Evolutionary conservation across 148 eudicot genomes (phyloP).

Genomic region (Silene latifolia): DNA sequence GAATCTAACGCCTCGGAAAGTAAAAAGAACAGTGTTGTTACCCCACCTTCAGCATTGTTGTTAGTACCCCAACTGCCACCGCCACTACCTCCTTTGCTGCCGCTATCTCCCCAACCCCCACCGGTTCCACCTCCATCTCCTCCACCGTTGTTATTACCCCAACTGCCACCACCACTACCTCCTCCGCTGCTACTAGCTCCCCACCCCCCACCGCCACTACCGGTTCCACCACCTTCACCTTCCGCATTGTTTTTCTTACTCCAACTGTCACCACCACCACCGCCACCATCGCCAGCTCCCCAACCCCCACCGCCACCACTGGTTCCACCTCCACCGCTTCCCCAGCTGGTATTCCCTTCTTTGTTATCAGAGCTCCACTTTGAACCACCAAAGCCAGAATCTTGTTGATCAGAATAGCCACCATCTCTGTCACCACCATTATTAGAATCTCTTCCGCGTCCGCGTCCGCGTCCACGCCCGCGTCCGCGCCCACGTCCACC

Average conservation of each 20-base stretch:
- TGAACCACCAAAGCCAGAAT: constrained; percentile 40
- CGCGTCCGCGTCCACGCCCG: constrained; percentile 67
- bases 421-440: constrained; percentile 31
- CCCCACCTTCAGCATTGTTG: no score
- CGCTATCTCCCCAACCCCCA: neutral
- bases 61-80: neutral
- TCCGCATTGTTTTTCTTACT: constrained; percentile 10
- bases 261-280: constrained; percentile 25
- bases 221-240: neutral
- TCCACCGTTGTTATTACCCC: neutral
- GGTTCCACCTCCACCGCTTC: no score
- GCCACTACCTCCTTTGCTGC: neutral
- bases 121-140: neutral
- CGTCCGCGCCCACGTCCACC: constrained; percentile 51
- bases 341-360: neutral
- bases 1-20: no score
- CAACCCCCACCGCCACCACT: no score
- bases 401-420: constrained; percentile 32
- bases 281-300: no score
- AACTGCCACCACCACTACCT: neutral
- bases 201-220: neutral
- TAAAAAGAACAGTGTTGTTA: no score
- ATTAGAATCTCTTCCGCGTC: constrained; percentile 52
- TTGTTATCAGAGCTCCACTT: constrained; percentile 35
- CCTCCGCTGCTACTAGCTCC: neutral